A percentile compares a stretch with the other conserved stretches of the same genome.
Conservation (phyloP, 108 stramenopile species). For the Cylindrotheca closterium region DNA sequence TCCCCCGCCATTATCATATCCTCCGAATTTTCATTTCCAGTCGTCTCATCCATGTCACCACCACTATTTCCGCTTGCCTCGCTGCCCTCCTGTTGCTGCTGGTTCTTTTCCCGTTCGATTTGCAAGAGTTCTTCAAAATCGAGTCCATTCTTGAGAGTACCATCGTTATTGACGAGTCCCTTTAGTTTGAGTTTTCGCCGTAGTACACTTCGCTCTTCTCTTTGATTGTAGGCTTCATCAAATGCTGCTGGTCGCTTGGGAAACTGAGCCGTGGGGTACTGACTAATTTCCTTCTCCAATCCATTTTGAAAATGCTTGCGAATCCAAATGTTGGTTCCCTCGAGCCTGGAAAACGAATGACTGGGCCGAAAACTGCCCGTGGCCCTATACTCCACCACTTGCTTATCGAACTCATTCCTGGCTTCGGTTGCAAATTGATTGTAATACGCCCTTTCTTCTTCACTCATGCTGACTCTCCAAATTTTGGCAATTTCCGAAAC, state of each 20-base stretch:
- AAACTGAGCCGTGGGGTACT: slow-evolving; percentile 61
- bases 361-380: slow-evolving; percentile 62
- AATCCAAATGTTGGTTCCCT: slow-evolving; percentile 66
- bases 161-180: slow-evolving; percentile 33
- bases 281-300: slow-evolving; percentile 74
- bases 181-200: slow-evolving; percentile 26
- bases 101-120: slow-evolving; percentile 16
- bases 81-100: neutral
- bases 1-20: too few relatives aligned
- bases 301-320: slow-evolving; percentile 44
- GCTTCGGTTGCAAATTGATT: slow-evolving; percentile 65
- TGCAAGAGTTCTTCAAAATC: slow-evolving; percentile 31
- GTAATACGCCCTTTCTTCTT: slow-evolving; percentile 61
- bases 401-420: slow-evolving; percentile 50
- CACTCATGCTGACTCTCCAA: slow-evolving; percentile 59
- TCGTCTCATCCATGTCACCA: too few relatives aligned
- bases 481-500: slow-evolving; percentile 65
- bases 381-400: slow-evolving; percentile 71
- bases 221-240: slow-evolving; percentile 56
- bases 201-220: slow-evolving; percentile 15
- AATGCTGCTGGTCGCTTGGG: slow-evolving; percentile 63
- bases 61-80: too few relatives aligned
- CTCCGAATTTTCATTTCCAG: too few relatives aligned
- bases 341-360: slow-evolving; percentile 35
- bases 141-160: slow-evolving; percentile 24